These are phyloP conservation scores for Limtongozyma cylindracea DNA, from an alignment of 805 yeast genomes.

Conservation along the genomic window DNA sequence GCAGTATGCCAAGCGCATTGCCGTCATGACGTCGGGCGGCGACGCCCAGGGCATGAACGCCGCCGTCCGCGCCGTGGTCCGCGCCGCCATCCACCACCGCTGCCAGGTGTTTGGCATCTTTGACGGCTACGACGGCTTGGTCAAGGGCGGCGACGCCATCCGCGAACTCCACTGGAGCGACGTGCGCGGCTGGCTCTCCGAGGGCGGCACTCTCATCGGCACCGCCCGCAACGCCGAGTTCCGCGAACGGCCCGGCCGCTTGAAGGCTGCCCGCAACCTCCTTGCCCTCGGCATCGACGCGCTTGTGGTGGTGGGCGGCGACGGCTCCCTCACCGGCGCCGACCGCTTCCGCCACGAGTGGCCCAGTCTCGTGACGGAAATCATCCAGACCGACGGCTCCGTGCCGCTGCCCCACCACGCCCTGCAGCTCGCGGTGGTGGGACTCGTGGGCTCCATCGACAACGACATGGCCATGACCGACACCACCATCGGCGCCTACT, in stretches of 20 bases:
- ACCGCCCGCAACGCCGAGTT: conserved; percentile 85
- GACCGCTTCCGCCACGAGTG: conserved; percentile 85
- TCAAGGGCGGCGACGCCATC: conserved; percentile 59
- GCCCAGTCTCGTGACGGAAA: conserved; percentile 68
- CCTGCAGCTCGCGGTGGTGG: conserved; percentile 64
- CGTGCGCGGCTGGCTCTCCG: conserved; percentile 78
- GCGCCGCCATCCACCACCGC: conserved; percentile 68
- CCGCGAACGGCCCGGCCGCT: conserved; percentile 66
- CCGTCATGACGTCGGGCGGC: conserved; percentile 97
- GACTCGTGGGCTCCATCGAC: conserved; percentile 91
- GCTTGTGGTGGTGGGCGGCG: conserved; percentile 92
- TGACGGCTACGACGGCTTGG: conserved; percentile 91
- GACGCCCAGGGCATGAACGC: conserved; percentile 99
- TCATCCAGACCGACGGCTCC: conserved; percentile 27
- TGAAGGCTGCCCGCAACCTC: conserved; percentile 63
- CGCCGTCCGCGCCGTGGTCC: conserved; percentile 81
- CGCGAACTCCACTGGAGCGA: conserved; percentile 77
- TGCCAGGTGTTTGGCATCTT: conserved; percentile 82
- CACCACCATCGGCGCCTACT: conserved; percentile 88
- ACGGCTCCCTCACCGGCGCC: conserved; percentile 95
- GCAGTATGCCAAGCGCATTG: conserved; percentile 22
- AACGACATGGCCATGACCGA: conserved; percentile 97
- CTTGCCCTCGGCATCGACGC: conserved; percentile 82
- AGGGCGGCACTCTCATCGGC: conserved; percentile 92
- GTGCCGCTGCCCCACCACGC: conserved; percentile 7